These are phyloP conservation scores for Glycyrrhiza uralensis DNA, from an alignment of 306 rosid genomes.

Conservation along the genomic window DNA sequence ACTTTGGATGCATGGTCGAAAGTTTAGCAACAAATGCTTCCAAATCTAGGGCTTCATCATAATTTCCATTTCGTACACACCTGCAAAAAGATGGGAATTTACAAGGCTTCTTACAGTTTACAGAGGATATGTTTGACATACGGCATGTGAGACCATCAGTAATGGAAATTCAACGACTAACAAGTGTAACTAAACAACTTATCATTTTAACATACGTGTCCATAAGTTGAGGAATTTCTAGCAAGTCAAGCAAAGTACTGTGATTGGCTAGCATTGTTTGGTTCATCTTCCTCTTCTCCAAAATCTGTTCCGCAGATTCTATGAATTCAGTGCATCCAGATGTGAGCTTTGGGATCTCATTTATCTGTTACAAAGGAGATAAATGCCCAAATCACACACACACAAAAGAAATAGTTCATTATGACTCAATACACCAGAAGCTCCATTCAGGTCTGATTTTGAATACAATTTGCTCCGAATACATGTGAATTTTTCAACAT, in stretches of 20 bases:
- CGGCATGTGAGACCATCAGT: neutral
- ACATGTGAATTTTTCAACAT: neutral
- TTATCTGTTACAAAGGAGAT: conserved; percentile 51
- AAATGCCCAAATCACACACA: conserved; percentile 17
- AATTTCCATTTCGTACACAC: conserved; percentile 96
- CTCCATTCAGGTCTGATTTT: neutral
- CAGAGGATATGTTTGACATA: neutral
- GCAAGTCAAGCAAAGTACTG: conserved; percentile 94
- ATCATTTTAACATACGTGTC: conserved; percentile 61
- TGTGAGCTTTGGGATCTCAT: conserved; percentile 77
- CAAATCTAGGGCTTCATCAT: conserved; percentile 93
- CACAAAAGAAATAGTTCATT: neutral
- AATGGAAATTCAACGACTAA: neutral
- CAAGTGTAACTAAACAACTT: neutral
- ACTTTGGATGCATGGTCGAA: conserved; percentile 96
- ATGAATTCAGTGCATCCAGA: conserved; percentile 88
- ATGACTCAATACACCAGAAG: conserved; percentile 14
- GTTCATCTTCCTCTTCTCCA: conserved; percentile 97
- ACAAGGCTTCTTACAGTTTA: conserved; percentile 16
- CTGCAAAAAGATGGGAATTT: conserved; percentile 43
- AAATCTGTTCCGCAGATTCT: conserved; percentile 81
- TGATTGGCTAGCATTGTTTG: conserved; percentile 91
- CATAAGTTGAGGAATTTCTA: conserved; percentile 96
- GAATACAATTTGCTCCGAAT: neutral
- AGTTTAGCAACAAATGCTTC: conserved; percentile 93